Base-by-base conservation (phyloP, 1,284 basidiomycete genomes). In the Rhodotorula sp. region DNA sequence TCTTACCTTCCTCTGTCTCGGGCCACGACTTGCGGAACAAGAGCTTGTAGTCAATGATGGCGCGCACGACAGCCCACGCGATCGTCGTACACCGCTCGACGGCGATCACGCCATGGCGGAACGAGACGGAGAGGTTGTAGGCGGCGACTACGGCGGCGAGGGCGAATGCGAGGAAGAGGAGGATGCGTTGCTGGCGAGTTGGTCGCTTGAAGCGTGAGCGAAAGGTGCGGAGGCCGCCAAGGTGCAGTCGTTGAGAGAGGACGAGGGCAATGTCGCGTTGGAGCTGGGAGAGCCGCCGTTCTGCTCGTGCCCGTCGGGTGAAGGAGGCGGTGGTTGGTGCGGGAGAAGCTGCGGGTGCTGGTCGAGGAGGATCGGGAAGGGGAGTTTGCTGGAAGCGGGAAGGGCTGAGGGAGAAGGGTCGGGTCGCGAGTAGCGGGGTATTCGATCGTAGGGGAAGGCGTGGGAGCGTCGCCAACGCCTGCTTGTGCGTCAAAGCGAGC, bases 31-130 rank as follows among this genome's bases (percentile, higher is more conserved):
- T 83, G 82, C 34, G 86, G 81, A 80, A 95, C 88, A 8, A 88
- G 89, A 72, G 81, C 81, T 95, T 95, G 82, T 96, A 97, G 80
- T 96, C 93, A 63, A 91, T 82, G 6, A 88, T 89, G 66, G 82
- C 82, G 30, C 81, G 68, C 5, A 79, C 51, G 24, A 85, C 84
- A 0, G 84, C 84, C 54, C 75, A 67, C 69, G 82, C 83, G 20
- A 85, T 77, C 6, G 65, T 59, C 10, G 55, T 47, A 79, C 92
- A 94, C 69, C 93, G 85, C 44, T 88, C 83, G 24, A 79, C 71
- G 4, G 83, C 83, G 32, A 84, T 77, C 36, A 81, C 75, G 22
- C 81, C 77, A 68, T 83, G 81, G 36, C 83, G 80, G 53, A 82
- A 81, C 2, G 83, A 79, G 4, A 81, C 76, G 59, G 80, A 75